Base-by-base conservation (phyloP, 78 protist genomes). In the Goniomonas avonlea region DNA sequence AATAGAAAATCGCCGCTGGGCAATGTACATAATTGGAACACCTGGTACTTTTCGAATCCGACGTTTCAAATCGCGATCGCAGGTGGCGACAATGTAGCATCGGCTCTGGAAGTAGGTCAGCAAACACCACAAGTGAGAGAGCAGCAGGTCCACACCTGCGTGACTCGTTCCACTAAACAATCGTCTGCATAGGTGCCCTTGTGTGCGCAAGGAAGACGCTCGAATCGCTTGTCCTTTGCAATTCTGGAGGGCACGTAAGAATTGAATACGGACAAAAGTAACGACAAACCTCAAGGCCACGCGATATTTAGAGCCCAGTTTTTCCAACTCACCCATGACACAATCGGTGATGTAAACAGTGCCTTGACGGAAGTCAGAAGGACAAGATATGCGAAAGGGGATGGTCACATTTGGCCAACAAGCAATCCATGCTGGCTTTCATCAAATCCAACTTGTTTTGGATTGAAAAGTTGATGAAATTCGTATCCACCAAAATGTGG, bases 171-270 rank as follows among this genome's bases (percentile, higher is more conserved):
- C 31, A 91, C 87, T n/a, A 98, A 69, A 47, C 99, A 96, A 90
- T 98, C 99, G 82, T 98, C 99, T 7, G 98, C 99, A 80, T 98
- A 98, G 18, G 90, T 93, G 35, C 98, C 98, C 71, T 77, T 75
- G 82, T 92, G 97, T 18, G 58, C 39, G 87, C 99, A 95, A 9
- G 83, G 40, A 25, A 98, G 78, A 20, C 99, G 78, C 88, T 89
- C 82, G 83, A 96, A 90, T 20, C 98, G 92, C 29, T 97, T 95
- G 66, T 96, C 99, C 80, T 93, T 92, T 32, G 98, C 95, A 17
- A 94, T 45, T 5, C 95, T 60, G 37, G n/a, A n/a, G n/a, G n/a
- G n/a, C n/a, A n/a, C 21, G 58, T 21, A 50, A 50, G 21, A 21
- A 50, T 23, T 23, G 21, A 50, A 21, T 23, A 50, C 21, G 21